Evolutionary conservation across 257 asterid genomes (phyloP).

Genomic region (Jaltomata sinuosa): DNA sequence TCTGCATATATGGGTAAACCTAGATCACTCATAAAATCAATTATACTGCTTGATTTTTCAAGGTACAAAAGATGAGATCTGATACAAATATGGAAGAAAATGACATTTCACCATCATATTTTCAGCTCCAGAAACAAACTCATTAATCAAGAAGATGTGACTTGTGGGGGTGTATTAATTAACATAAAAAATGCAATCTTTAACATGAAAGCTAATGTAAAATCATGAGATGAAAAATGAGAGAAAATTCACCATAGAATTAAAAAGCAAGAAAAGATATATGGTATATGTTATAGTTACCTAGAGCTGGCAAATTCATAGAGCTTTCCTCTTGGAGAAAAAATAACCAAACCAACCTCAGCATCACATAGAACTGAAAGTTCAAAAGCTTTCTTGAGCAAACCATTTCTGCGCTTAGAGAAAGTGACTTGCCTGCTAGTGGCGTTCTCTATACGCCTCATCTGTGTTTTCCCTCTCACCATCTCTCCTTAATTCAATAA

Average conservation of each 20-base stretch:
- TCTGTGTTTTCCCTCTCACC: slow-evolving; percentile 93
- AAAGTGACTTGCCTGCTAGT: slow-evolving; percentile 88
- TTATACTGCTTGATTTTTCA: not conserved
- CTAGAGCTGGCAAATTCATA: slow-evolving; percentile 70
- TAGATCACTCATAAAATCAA: not conserved
- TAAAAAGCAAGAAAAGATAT: too few relatives aligned
- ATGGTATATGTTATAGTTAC: too few relatives aligned
- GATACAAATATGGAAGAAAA: not conserved
- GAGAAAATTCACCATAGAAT: not conserved
- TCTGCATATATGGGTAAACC: too few relatives aligned
- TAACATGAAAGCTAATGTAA: not conserved
- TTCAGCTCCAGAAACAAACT: not conserved
- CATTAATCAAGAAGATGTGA: not conserved
- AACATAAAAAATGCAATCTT: not conserved
- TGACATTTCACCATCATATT: too few relatives aligned
- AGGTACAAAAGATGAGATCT: slow-evolving; percentile 1
- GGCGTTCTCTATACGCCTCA: slow-evolving; percentile 90
- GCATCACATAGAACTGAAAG: slow-evolving; percentile 88
- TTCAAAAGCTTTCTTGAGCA: slow-evolving; percentile 75
- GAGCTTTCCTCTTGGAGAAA: slow-evolving; percentile 80
- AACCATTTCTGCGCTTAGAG: slow-evolving; percentile 83
- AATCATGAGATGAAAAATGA: not conserved
- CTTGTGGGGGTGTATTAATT: not conserved
- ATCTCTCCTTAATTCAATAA: slow-evolving; percentile 7
- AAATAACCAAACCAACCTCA: slow-evolving; percentile 62